A percentile compares a stretch with the other conserved stretches of the same genome.
These are phyloP conservation scores for Dendrobium chrysotoxum DNA, from an alignment of 106 monocot genomes.

Conservation along the genomic window DNA sequence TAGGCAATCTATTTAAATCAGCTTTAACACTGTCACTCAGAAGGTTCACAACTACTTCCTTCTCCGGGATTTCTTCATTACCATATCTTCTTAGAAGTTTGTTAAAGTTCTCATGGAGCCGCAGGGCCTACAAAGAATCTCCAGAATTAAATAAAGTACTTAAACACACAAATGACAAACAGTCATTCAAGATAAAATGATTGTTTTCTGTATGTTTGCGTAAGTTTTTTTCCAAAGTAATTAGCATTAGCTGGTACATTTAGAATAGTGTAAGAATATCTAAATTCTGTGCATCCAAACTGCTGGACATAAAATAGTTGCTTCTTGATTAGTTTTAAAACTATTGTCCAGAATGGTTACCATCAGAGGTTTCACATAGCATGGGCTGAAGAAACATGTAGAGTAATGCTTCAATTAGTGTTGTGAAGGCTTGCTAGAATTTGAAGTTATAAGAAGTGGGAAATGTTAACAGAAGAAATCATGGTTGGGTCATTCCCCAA, in stretches of 20 bases:
- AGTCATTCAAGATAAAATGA: not conserved
- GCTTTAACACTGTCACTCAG: constrained; percentile 62
- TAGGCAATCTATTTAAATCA: constrained; percentile 35
- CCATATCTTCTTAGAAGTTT: constrained; percentile 26
- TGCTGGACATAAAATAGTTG: not conserved
- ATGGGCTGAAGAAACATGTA: not conserved
- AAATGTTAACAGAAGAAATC: not conserved
- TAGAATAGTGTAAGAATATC: not conserved
- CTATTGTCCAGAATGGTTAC: not conserved
- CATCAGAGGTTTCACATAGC: not conserved
- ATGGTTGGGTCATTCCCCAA: not conserved
- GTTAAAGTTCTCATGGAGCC: constrained; percentile 33
- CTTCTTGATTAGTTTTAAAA: not conserved
- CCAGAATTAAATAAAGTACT: not conserved
- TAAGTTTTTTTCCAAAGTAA: not conserved
- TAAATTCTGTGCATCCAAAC: not conserved
- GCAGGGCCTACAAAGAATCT: constrained; percentile 29
- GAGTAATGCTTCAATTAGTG: not conserved
- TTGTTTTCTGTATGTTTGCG: not conserved
- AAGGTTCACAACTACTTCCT: constrained; percentile 42
- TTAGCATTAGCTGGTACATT: not conserved
- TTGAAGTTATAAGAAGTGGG: not conserved
- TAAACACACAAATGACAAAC: not conserved
- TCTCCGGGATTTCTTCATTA: constrained; percentile 19
- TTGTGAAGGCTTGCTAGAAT: not conserved